A percentile compares a stretch with the other conserved stretches of the same genome.
phyloP scores from a whole-genome alignment of 1,139 yeast species.

The Taphrina wiesneri region DNA sequence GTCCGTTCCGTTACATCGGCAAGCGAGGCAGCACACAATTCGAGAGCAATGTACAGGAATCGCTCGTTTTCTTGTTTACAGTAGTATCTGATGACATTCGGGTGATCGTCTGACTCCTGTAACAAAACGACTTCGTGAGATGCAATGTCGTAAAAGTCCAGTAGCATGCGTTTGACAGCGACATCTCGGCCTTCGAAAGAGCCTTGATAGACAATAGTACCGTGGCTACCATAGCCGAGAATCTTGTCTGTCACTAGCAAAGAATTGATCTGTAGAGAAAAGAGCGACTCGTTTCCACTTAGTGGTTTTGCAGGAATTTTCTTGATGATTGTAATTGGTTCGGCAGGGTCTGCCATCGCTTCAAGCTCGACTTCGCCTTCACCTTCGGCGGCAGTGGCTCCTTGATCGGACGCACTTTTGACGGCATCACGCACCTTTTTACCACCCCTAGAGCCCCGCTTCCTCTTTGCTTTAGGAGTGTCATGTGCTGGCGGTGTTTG shows the following conservation, averaged over 20 bases:
- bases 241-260: slow-evolving; percentile 64
- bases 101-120: slow-evolving; percentile 95
- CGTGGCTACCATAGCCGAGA: slow-evolving; percentile 94
- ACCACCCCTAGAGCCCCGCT: slow-evolving; percentile 32
- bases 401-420: neutral
- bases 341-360: neutral
- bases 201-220: slow-evolving; percentile 91
- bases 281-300: neutral
- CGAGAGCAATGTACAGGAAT: slow-evolving; percentile 89
- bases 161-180: slow-evolving; percentile 89
- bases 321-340: slow-evolving; percentile 9
- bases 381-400: neutral
- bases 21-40: slow-evolving; percentile 81
- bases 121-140: slow-evolving; percentile 86
- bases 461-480: slow-evolving; percentile 21
- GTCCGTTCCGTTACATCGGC: slow-evolving; percentile 76
- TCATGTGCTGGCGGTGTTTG: neutral
- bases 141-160: slow-evolving; percentile 92
- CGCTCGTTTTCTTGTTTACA: slow-evolving; percentile 87
- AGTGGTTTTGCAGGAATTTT: slow-evolving; percentile 17
- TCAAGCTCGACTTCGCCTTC: neutral
- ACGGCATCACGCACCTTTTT: slow-evolving; percentile 8
- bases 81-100: slow-evolving; percentile 87
- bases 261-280: slow-evolving; percentile 36
- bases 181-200: slow-evolving; percentile 89